These are phyloP conservation scores for Schoenoplectus tabernaemontani DNA, from an alignment of 202 grass and related monocot genomes.

Conservation along the genomic window DNA sequence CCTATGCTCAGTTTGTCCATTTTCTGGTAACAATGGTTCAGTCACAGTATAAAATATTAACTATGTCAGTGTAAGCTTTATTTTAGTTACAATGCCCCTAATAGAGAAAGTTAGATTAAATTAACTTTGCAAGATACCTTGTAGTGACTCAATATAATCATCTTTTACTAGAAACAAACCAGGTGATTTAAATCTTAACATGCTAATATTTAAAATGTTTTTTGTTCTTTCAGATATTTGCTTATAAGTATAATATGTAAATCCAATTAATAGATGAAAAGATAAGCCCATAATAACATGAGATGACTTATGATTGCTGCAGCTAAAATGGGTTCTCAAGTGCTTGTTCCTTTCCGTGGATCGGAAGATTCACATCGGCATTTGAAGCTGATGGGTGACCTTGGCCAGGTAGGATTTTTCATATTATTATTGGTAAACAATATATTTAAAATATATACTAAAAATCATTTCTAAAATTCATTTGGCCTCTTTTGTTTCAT, in stretches of 20 bases:
- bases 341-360: constrained; percentile 92
- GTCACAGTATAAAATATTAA: background rate
- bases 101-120: background rate
- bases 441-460: background rate
- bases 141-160: background rate
- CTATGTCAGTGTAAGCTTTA: background rate
- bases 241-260: background rate
- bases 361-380: constrained; percentile 84
- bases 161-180: background rate
- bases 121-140: background rate
- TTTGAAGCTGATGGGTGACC: constrained; percentile 92
- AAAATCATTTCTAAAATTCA: background rate
- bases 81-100: background rate
- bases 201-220: constrained; percentile 3
- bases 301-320: constrained; percentile 16
- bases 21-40: background rate
- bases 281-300: background rate
- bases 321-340: constrained; percentile 97
- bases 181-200: background rate
- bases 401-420: constrained; percentile 59
- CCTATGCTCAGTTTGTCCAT: background rate
- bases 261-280: background rate
- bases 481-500: background rate
- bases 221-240: background rate
- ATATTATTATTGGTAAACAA: background rate